Percentiles rank a stretch among this genome's conserved stretches.
These are phyloP conservation scores for Mycena alexandri DNA, from an alignment of 768 basidiomycete species.

Conservation along the genomic window DNA sequence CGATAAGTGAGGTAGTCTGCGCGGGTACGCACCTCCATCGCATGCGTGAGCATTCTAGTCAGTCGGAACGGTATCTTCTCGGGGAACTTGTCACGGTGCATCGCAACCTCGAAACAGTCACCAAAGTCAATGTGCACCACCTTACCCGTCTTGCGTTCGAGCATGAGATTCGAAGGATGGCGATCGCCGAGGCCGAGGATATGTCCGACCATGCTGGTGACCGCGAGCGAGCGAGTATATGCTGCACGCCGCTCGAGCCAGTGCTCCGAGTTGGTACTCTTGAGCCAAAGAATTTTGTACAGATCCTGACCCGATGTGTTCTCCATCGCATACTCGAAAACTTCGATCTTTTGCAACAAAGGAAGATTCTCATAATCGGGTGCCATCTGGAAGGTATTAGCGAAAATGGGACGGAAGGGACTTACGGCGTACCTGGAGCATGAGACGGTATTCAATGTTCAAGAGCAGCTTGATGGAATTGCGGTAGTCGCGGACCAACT, in stretches of 20 bases:
- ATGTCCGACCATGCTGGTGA: constrained; percentile 99
- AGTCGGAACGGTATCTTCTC: constrained; percentile 98
- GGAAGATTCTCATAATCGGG: constrained; percentile 97
- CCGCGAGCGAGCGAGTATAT: constrained; percentile 94
- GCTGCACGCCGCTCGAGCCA: constrained; percentile 99
- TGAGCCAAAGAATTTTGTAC: constrained; percentile 97
- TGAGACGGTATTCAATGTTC: constrained; percentile 97
- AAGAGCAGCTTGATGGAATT: constrained; percentile 95
- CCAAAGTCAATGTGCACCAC: constrained; percentile 98
- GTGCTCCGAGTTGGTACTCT: constrained; percentile 94
- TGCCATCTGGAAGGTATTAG: constrained; percentile 79
- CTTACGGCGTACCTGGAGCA: constrained; percentile 84
- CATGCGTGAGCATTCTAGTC: constrained; percentile 98
- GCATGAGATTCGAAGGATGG: constrained; percentile 94
- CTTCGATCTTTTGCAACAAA: constrained; percentile 97
- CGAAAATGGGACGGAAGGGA: not conserved
- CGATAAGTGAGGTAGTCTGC: not conserved
- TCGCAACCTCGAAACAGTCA: constrained; percentile 98
- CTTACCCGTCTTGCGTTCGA: constrained; percentile 92
- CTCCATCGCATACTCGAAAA: constrained; percentile 98
- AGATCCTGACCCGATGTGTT: constrained; percentile 99
- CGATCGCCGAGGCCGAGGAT: constrained; percentile 97
- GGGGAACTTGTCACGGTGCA: constrained; percentile 98
- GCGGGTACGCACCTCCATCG: constrained; percentile 85
- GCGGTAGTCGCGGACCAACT: constrained; percentile 95